Base-by-base conservation (phyloP, 345 rosid genomes). In the Anastatica hierochuntica region DNA sequence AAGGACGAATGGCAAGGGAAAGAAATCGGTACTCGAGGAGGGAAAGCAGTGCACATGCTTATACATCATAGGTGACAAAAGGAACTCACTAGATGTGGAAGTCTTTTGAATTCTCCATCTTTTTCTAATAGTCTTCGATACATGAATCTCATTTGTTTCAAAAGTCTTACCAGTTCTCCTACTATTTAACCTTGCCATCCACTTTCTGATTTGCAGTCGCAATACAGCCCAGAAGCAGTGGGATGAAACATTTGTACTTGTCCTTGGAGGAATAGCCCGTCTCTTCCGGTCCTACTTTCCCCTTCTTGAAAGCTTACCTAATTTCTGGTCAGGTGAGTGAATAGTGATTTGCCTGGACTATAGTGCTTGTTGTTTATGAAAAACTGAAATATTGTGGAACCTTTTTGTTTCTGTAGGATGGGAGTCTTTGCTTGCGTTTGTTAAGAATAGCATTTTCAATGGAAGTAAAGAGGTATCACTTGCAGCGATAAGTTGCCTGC, bases 1-100 rank as follows among this genome's bases (percentile, higher is more conserved):
- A 92, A 83, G 75, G 98, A 88, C 63, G 98, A 92, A 77, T 88
- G 95, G 84, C 98, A 82, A 31, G 97, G 98, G 38, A 92, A 83
- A 72, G 98, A 92, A 75, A 76, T 92, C 20, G 97, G 98, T 47
- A 83, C 83, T 64, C 83, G 88, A 43, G 95, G 87, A 71, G 98
- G 96, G 56, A 92, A 92, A 66, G 90, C 94, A 47, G 84, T 85
- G 63, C 98, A 92, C 76, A 88, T 92, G 98, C 86, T 85, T 67
- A 92, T 92, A 56, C 98, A 92, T 79, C 98, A 92, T 46, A 90
- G 98, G 98, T 90, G 45, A 53, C 39, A 21, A 35, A 57, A 40
- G 30, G 11, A 33, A 14, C 33, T 56, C 17, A 46, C 35, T 14
- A 18, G 4, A 1, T 18, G 16, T 58, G 35, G 52, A 56, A 10